Conservation (phyloP, 2,329 filamentous ascomycete species). For the Pseudocercospora musae region DNA sequence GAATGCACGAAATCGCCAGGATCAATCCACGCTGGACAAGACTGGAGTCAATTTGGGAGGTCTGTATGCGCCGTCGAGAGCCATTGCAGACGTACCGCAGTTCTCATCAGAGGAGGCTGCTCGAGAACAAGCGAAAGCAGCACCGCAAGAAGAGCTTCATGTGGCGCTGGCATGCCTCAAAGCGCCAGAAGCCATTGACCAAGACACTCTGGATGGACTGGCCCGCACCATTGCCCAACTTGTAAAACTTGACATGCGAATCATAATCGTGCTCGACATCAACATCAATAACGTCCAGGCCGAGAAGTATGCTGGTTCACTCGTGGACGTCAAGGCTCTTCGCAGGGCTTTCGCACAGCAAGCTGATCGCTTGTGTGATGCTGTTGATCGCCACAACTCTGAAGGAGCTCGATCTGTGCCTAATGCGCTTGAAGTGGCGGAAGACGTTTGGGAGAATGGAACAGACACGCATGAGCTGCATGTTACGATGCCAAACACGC, state of each 20-base stretch:
- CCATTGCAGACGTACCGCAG: slow-evolving; percentile 58
- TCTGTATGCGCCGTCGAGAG: slow-evolving; percentile 57
- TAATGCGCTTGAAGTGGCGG: slow-evolving; percentile 44
- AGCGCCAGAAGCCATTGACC: slow-evolving; percentile 66
- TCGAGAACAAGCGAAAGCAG: slow-evolving; percentile 31
- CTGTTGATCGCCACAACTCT: slow-evolving; percentile 67
- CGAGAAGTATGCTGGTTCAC: slow-evolving; percentile 3
- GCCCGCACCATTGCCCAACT: slow-evolving; percentile 82
- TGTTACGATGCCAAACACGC: slow-evolving; percentile 46
- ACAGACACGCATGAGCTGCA: slow-evolving; percentile 32
- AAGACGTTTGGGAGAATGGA: slow-evolving; percentile 20
- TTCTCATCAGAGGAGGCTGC: slow-evolving; percentile 55
- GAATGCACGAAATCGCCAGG: slow-evolving; percentile 22
- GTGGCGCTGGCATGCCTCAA: slow-evolving; percentile 84
- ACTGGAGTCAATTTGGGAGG: slow-evolving; percentile 59
- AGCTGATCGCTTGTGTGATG: slow-evolving; percentile 68
- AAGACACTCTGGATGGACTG: slow-evolving; percentile 68
- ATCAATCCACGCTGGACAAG: slow-evolving; percentile 34
- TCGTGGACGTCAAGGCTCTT: slow-evolving; percentile 17
- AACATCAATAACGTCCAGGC: slow-evolving; percentile 33
- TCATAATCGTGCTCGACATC: slow-evolving; percentile 79
- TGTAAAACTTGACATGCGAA: slow-evolving; percentile 73
- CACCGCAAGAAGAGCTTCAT: slow-evolving; percentile 55
- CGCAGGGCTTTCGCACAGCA: slow-evolving; percentile 50
- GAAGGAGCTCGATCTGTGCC: slow-evolving; percentile 68